Evolutionary conservation across 106 monocot genomes (phyloP).

Genomic region (Dendrobium huoshanense): DNA sequence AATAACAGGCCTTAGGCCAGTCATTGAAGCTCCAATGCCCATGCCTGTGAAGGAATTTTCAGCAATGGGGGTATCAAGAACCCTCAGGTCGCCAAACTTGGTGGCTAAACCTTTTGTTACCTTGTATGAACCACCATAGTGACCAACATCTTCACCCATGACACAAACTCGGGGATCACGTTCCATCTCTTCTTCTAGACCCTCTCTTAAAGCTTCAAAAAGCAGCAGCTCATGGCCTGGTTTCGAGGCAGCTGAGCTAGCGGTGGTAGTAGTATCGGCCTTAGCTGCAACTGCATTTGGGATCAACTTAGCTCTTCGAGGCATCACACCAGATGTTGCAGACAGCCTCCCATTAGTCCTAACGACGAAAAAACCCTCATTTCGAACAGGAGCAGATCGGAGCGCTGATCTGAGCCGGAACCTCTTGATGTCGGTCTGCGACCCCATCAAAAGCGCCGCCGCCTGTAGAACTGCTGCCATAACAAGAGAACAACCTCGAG

Average conservation of each 20-base stretch:
- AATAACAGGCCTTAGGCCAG: conserved; percentile 58
- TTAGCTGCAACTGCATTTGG: conserved; percentile 40
- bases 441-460: conserved; percentile 19
- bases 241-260: too few relatives aligned
- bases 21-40: conserved; percentile 83
- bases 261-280: background rate
- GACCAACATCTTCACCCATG: conserved; percentile 93
- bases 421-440: conserved; percentile 3
- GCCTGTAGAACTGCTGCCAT: conserved; percentile 29
- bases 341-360: conserved; percentile 19
- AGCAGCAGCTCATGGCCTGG: conserved; percentile 74
- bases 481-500: background rate
- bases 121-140: conserved; percentile 97
- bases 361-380: conserved; percentile 8
- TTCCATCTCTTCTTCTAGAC: conserved; percentile 93
- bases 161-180: conserved; percentile 75
- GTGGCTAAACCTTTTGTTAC: conserved; percentile 77
- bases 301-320: conserved; percentile 17
- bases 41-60: conserved; percentile 96
- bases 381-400: conserved; percentile 15
- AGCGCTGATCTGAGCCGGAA: conserved; percentile 11
- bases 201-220: conserved; percentile 90
- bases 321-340: conserved; percentile 3
- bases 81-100: conserved; percentile 79
- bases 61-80: conserved; percentile 94